These are phyloP conservation scores for Lentinula boryana DNA, from an alignment of 768 basidiomycete species.

Conservation along the genomic window DNA sequence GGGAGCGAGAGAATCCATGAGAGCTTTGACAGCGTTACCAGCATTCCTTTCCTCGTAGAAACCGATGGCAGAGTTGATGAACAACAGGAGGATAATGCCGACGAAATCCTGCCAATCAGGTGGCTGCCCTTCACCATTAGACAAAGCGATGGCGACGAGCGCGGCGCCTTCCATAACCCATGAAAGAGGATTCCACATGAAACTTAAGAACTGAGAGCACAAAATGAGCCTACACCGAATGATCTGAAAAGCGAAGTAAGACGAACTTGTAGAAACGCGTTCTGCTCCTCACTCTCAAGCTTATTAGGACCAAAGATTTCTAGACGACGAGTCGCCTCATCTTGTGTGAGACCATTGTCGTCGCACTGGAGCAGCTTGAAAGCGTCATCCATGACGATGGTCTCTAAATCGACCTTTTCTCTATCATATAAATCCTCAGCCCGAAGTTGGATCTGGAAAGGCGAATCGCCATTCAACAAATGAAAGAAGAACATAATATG, in stretches of 20 bases:
- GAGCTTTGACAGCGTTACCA: slow-evolving; percentile 97
- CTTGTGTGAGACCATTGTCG: slow-evolving; percentile 67
- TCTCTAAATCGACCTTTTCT: slow-evolving; percentile 99
- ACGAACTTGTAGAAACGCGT: slow-evolving; percentile 78
- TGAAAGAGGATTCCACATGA: slow-evolving; percentile 99
- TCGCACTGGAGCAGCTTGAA: slow-evolving; percentile 92
- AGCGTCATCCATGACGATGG: slow-evolving; percentile 93
- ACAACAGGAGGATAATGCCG: slow-evolving; percentile 87
- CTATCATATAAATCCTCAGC: slow-evolving; percentile 96
- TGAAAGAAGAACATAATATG: slow-evolving; percentile 5
- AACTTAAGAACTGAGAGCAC: slow-evolving; percentile 67
- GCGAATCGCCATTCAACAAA: not conserved
- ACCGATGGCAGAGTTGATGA: slow-evolving; percentile 96
- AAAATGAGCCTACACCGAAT: not conserved
- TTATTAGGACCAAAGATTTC: slow-evolving; percentile 97
- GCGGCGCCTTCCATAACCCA: slow-evolving; percentile 99
- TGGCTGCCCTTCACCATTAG: slow-evolving; percentile 80
- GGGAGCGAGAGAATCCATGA: slow-evolving; percentile 98
- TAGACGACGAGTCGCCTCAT: slow-evolving; percentile 78
- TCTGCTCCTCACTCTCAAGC: slow-evolving; percentile 86
- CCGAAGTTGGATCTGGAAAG: slow-evolving; percentile 69
- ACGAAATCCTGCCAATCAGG: slow-evolving; percentile 98
- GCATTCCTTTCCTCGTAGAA: slow-evolving; percentile 98
- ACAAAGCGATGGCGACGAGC: slow-evolving; percentile 89
- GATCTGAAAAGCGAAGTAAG: not conserved